Conservation (phyloP, 306 rosid genomes). For the Astragalus glycyphyllos region DNA sequence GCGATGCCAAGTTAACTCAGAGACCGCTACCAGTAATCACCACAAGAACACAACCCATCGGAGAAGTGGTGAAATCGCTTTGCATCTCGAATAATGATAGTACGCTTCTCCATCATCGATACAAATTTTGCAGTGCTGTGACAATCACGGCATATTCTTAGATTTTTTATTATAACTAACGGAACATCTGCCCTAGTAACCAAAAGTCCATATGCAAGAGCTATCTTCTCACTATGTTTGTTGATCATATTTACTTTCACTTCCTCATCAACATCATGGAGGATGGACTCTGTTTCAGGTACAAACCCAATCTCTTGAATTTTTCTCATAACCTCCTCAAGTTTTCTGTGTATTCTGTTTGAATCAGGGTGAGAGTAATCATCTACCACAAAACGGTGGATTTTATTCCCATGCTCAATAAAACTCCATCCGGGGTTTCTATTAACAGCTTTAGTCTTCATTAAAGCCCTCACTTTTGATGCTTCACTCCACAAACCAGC, state of each 20-base stretch:
- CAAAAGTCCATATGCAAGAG: conserved; percentile 81
- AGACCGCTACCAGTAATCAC: conserved; percentile 64
- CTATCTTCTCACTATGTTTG: conserved; percentile 84
- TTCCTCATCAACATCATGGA: conserved; percentile 71
- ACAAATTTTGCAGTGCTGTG: conserved; percentile 67
- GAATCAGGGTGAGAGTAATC: conserved; percentile 70
- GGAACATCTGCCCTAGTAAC: conserved; percentile 53
- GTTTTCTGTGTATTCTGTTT: conserved; percentile 60
- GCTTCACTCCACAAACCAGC: conserved; percentile 75
- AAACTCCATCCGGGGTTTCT: conserved; percentile 69
- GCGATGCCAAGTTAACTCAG: no score
- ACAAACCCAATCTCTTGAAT: conserved; percentile 65
- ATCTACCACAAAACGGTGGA: conserved; percentile 62
- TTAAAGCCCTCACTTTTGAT: conserved; percentile 64
- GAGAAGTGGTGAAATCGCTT: conserved; percentile 81
- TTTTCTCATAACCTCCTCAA: conserved; percentile 62
- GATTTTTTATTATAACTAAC: conserved; percentile 65
- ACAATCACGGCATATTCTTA: conserved; percentile 76
- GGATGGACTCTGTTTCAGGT: conserved; percentile 62
- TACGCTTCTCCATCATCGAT: conserved; percentile 62
- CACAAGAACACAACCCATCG: conserved; percentile 69
- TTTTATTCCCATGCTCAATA: conserved; percentile 63
- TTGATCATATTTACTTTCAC: conserved; percentile 70
- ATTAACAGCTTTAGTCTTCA: conserved; percentile 62
- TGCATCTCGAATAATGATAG: conserved; percentile 68